Evolutionary conservation across 192 early-diverging fungal genomes (phyloP).

Genomic region (Gigaspora rosea): DNA sequence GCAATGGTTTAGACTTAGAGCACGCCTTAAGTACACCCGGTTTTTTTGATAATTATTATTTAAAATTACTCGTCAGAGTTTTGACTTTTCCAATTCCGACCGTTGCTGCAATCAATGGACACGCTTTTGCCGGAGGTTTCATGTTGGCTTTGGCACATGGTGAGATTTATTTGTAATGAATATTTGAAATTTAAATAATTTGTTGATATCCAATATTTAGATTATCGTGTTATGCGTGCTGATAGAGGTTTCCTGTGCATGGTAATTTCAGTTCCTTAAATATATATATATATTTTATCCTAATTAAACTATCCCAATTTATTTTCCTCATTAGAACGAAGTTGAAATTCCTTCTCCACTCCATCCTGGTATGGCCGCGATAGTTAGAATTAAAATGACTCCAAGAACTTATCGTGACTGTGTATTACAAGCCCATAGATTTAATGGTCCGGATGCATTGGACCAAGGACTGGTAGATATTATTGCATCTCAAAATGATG

Average conservation of each 20-base stretch:
- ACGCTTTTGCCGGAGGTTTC: constrained; percentile 80
- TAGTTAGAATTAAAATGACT: constrained; percentile 64
- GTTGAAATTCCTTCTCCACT: constrained; percentile 71
- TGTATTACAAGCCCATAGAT: constrained; percentile 62
- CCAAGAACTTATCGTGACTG: constrained; percentile 63
- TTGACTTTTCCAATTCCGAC: constrained; percentile 70
- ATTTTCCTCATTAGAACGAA: constrained; percentile 58
- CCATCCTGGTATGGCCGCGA: constrained; percentile 67
- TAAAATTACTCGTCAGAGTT: constrained; percentile 61
- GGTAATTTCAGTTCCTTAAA: constrained; percentile 36
- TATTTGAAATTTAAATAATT: not conserved
- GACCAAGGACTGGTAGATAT: constrained; percentile 61
- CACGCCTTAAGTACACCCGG: constrained; percentile 44
- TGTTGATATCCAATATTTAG: constrained; percentile 31
- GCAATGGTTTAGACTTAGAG: constrained; percentile 65
- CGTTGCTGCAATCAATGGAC: constrained; percentile 76
- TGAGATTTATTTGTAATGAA: constrained; percentile 26
- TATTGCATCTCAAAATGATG: constrained; percentile 52
- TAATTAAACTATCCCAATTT: constrained; percentile 4
- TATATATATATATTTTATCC: not conserved
- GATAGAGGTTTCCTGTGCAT: constrained; percentile 77
- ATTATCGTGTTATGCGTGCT: constrained; percentile 74
- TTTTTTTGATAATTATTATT: constrained; percentile 56
- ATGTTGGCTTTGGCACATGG: constrained; percentile 56
- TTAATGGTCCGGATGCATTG: constrained; percentile 61